These are phyloP conservation scores for Pilatotrama ljubarskyi DNA, from an alignment of 768 basidiomycete genomes.

Conservation along the genomic window DNA sequence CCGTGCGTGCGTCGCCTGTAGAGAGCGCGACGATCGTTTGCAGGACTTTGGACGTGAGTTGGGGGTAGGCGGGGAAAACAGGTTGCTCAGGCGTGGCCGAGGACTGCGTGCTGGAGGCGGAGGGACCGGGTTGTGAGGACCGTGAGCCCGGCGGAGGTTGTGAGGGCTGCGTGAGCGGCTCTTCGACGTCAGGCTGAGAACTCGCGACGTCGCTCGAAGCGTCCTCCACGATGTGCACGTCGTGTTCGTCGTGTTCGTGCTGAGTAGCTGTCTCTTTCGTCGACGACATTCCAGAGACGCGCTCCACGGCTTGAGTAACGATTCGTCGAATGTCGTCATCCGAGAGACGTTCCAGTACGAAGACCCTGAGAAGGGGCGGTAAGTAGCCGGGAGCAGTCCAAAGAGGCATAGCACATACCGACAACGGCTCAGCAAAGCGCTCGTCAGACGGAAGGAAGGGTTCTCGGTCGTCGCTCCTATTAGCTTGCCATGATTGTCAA, in stretches of 20 bases:
- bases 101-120: constrained; percentile 1
- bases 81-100: constrained; percentile 9
- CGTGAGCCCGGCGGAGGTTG: constrained; percentile 24
- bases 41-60: constrained; percentile 49
- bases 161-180: constrained; percentile 13
- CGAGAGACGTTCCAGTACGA: constrained; percentile 67
- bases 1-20: constrained; percentile 74
- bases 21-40: constrained; percentile 54
- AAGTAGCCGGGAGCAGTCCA: constrained; percentile 6
- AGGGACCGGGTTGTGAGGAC: constrained; percentile 20
- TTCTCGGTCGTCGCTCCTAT: constrained; percentile 90
- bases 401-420: constrained; percentile 46
- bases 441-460: constrained; percentile 79
- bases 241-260: not conserved
- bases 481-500: constrained; percentile 39
- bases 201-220: constrained; percentile 21
- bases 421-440: constrained; percentile 73
- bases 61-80: constrained; percentile 34
- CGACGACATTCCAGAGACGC: constrained; percentile 26
- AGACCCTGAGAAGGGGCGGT: constrained; percentile 51
- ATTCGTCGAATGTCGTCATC: constrained; percentile 61
- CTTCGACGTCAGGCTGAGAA: constrained; percentile 23
- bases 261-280: not conserved
- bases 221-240: not conserved
- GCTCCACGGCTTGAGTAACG: constrained; percentile 53